Base-by-base conservation (phyloP, 805 yeast species). In the Schizosaccharomyces osmophilus region DNA sequence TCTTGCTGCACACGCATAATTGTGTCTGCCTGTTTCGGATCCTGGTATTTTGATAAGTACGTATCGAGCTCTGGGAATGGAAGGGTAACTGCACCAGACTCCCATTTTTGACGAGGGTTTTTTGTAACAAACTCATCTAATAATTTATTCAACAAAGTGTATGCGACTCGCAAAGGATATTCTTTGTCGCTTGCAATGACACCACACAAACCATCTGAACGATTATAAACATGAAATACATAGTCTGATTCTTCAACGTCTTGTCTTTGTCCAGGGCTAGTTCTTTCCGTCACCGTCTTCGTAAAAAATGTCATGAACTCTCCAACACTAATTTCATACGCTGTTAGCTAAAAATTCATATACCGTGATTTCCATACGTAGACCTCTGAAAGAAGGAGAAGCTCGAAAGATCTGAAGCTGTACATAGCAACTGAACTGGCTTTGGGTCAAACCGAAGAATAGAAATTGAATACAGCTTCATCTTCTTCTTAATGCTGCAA, bases 1-100 rank as follows among this genome's bases (percentile, higher is more conserved):
- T 93, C 98, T 70, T 88, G 95, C 75, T 93, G 98, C 26, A 93
- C 98, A 72, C 84, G 85, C 95, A 93, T 84, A 64, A 93, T 82
- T 11, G 96, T 84, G 71, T 93, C 99, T 0, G 97, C 97, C 75
- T 93, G 95, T 54, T 84, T 78, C 39, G 99, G 99, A 71, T 93
- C 95, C 74, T 93, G 98, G 74, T 93, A 93, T 69, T 86, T 86
- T 67, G 76, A 74, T 66, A 93, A 74, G 70, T 88, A 88, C 31
- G 73, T 74, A 41, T 82, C 85, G 68, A 90, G 76, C 63, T 79
- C 80, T 31, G 79, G 80, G 70, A 79, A 82, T 48, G 73, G 73
- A 62, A 84, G 61, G 31, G 62, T 59, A 32, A 62, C 63, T 3
- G 64, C 62, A 31, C 65, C 66, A 62, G 73, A 68, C 59, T 70